A percentile compares a stretch with the other conserved stretches of the same genome.
Evolutionary conservation across 306 rosid species (phyloP).

Genomic region (Vigna radiata): DNA sequence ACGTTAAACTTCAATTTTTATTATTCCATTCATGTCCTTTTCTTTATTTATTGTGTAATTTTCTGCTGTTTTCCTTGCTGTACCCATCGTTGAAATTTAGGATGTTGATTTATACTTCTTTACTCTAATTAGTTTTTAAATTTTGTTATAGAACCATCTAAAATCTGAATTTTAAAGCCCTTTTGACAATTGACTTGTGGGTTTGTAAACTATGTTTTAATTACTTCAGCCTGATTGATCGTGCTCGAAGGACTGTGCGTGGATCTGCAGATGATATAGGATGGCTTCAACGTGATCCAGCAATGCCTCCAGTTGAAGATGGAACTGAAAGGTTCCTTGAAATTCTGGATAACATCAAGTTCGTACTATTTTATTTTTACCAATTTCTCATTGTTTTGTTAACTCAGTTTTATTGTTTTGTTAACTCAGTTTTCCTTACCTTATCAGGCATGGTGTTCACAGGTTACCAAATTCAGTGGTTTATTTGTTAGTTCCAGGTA

Average conservation of each 20-base stretch:
- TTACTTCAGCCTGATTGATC: constrained; percentile 75
- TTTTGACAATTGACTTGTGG: constrained; percentile 19
- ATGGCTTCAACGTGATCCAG: constrained; percentile 87
- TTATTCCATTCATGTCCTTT: neutral
- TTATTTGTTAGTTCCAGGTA: constrained; percentile 96
- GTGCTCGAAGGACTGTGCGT: constrained; percentile 85
- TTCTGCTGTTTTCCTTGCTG: neutral
- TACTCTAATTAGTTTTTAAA: neutral
- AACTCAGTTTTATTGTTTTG: constrained; percentile 28
- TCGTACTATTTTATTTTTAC: constrained; percentile 31
- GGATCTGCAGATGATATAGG: constrained; percentile 99
- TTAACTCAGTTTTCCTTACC: constrained; percentile 43
- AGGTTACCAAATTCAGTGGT: constrained; percentile 86
- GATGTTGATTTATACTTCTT: constrained; percentile 28
- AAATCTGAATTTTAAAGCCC: constrained; percentile 21
- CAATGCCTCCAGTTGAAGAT: constrained; percentile 87
- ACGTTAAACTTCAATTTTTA: neutral
- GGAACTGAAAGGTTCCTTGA: constrained; percentile 86
- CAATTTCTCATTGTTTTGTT: constrained; percentile 34
- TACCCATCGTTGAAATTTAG: constrained; percentile 1
- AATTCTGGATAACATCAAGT: constrained; percentile 69
- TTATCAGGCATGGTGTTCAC: constrained; percentile 93
- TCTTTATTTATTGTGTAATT: neutral
- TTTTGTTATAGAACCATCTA: constrained; percentile 2
- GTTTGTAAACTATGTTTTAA: constrained; percentile 38